These are phyloP conservation scores for Globomyces pollinis-pini DNA, from an alignment of 192 early-diverging fungal genomes.

Conservation along the genomic window DNA sequence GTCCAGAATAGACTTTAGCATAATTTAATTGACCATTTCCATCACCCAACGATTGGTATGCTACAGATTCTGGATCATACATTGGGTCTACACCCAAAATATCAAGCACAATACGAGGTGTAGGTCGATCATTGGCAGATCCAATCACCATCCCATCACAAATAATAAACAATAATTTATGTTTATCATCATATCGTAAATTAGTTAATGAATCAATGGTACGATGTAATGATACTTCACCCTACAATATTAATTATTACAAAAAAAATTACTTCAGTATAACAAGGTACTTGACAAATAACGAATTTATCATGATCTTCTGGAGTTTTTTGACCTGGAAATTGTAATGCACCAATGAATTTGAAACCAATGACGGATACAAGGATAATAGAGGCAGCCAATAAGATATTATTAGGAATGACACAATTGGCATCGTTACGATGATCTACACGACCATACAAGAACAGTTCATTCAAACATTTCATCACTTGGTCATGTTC, in stretches of 20 bases:
- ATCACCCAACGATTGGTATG: conserved; percentile 65
- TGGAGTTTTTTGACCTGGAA: conserved; percentile 57
- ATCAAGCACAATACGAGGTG: conserved; percentile 93
- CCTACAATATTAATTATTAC: too few relatives aligned
- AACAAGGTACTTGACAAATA: conserved; percentile 84
- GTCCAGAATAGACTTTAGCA: conserved; percentile 94
- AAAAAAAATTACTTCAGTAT: too few relatives aligned
- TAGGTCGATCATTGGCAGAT: conserved; percentile 91
- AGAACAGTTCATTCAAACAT: conserved; percentile 75
- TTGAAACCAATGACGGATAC: conserved; percentile 79
- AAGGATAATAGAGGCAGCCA: conserved; percentile 64
- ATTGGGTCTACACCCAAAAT: conserved; percentile 85
- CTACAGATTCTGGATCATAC: conserved; percentile 70
- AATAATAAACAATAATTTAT: conserved; percentile 92
- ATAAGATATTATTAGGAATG: conserved; percentile 77
- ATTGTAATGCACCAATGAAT: conserved; percentile 82
- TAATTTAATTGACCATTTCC: conserved; percentile 85
- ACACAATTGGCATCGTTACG: conserved; percentile 62
- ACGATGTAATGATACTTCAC: conserved; percentile 83
- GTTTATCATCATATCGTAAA: conserved; percentile 93
- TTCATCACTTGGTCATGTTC: conserved; percentile 27
- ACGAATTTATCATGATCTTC: conserved; percentile 82
- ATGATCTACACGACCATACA: conserved; percentile 69
- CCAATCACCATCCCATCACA: conserved; percentile 98
- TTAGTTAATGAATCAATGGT: conserved; percentile 91